Conservation (phyloP, 1,284 basidiomycete species). For the Abortiporus biennis region DNA sequence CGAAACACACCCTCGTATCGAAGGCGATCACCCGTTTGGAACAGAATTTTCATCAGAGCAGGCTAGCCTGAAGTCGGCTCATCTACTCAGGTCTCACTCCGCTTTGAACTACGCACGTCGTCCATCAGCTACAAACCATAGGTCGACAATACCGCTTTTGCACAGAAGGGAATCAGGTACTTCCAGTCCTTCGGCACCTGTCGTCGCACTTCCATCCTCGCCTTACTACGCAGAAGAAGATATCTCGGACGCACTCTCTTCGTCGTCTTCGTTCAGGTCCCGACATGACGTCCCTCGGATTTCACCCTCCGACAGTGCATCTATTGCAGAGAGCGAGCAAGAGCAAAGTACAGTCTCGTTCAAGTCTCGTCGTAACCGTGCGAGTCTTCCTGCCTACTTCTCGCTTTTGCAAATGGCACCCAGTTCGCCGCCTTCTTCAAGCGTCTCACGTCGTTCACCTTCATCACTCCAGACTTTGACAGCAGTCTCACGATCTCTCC, state of each 20-base stretch:
- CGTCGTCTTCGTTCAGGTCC: slow-evolving; percentile 14
- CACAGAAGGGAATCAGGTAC: slow-evolving; percentile 40
- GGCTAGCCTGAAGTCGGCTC: slow-evolving; percentile 12
- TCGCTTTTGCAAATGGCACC: slow-evolving; percentile 56
- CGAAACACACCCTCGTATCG: slow-evolving; percentile 21
- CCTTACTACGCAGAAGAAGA: slow-evolving; percentile 36
- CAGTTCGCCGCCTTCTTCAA: slow-evolving; percentile 30
- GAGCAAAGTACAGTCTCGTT: slow-evolving; percentile 31
- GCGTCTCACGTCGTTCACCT: slow-evolving; percentile 27
- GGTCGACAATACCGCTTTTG: slow-evolving; percentile 50
- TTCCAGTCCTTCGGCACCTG: slow-evolving; percentile 35
- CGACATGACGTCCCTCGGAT: slow-evolving; percentile 11
- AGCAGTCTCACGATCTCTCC: slow-evolving; percentile 30
- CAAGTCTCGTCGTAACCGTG: slow-evolving; percentile 58
- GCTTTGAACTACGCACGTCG: slow-evolving; percentile 58
- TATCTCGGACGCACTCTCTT: slow-evolving; percentile 33
- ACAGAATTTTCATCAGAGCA: slow-evolving; percentile 7
- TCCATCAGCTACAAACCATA: slow-evolving; percentile 66
- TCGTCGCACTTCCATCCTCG: slow-evolving; percentile 28
- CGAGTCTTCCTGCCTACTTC: slow-evolving; percentile 72
- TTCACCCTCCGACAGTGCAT: neutral
- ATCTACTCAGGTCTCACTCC: slow-evolving; percentile 11
- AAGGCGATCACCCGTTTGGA: slow-evolving; percentile 30
- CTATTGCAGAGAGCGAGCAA: slow-evolving; percentile 24
- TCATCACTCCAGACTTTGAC: slow-evolving; percentile 43